Conservation (phyloP, 495 filamentous ascomycete genomes). For the Aspergillus olivimuriae region DNA sequence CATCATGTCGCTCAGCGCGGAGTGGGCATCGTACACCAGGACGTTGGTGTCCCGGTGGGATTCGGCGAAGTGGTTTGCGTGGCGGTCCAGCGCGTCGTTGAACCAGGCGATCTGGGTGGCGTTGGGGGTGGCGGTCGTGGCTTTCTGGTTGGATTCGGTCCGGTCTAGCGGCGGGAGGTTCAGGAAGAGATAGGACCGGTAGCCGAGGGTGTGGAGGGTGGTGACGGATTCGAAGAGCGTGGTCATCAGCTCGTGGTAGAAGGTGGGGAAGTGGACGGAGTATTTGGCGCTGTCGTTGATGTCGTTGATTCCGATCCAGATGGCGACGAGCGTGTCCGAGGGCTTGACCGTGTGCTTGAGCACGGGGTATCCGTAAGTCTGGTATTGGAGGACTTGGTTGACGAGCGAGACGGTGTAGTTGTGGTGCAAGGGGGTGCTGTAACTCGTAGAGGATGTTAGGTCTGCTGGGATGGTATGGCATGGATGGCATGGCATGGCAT, state of each 20-base stretch:
- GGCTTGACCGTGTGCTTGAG: constrained; percentile 17
- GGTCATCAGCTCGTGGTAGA: constrained; percentile 31
- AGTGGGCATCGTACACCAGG: constrained; percentile 41
- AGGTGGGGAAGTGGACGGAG: constrained; percentile 28
- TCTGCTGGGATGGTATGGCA: neutral
- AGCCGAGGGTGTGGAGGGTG: constrained; percentile 35
- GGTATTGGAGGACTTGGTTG: constrained; percentile 35
- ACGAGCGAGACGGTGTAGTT: constrained; percentile 41
- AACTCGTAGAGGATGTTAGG: neutral
- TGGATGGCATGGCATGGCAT: neutral
- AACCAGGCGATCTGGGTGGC: constrained; percentile 39
- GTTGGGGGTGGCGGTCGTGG: constrained; percentile 33
- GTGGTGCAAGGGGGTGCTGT: constrained; percentile 40
- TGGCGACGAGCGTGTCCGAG: constrained; percentile 27
- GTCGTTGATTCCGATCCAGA: constrained; percentile 45
- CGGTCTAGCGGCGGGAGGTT: constrained; percentile 46
- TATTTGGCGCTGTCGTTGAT: constrained; percentile 35
- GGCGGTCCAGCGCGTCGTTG: constrained; percentile 25
- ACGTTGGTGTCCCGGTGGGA: constrained; percentile 26
- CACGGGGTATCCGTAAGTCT: constrained; percentile 23
- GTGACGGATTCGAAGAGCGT: constrained; percentile 36
- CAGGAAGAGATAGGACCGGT: constrained; percentile 42
- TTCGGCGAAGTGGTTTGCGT: constrained; percentile 17
- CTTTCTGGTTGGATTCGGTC: constrained; percentile 30
- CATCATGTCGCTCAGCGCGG: constrained; percentile 33